Conservation (phyloP, 352 stramenopile genomes). For the Phytophthora cactorum region DNA sequence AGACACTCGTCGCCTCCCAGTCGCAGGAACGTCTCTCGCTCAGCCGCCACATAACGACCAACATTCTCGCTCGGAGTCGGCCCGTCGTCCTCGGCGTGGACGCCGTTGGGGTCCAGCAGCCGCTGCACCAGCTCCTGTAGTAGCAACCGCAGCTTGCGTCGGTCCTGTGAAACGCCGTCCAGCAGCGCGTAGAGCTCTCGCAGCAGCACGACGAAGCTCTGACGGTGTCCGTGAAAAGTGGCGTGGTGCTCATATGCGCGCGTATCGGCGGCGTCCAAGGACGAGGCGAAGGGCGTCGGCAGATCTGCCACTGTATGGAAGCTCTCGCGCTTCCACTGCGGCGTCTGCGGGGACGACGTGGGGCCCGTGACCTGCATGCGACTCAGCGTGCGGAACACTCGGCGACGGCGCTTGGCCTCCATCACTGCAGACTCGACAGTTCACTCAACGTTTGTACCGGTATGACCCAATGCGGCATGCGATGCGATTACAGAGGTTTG, state of each 20-base stretch:
- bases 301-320: slow-evolving; percentile 69
- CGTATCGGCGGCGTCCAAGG: slow-evolving; percentile 52
- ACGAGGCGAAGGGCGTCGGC: slow-evolving; percentile 47
- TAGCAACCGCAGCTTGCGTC: slow-evolving; percentile 61
- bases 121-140: slow-evolving; percentile 79
- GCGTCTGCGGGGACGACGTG: slow-evolving; percentile 18
- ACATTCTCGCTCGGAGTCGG: slow-evolving; percentile 26
- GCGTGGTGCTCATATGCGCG: slow-evolving; percentile 52
- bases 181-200: slow-evolving; percentile 75
- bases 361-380: slow-evolving; percentile 73
- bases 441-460: slow-evolving; percentile 7
- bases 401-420: slow-evolving; percentile 17
- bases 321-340: slow-evolving; percentile 48
- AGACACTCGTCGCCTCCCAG: slow-evolving; percentile 79
- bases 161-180: slow-evolving; percentile 49
- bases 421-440: slow-evolving; percentile 6
- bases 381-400: slow-evolving; percentile 58
- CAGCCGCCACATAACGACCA: slow-evolving; percentile 43
- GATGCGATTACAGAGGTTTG: slow-evolving; percentile 5
- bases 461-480: slow-evolving; percentile 1
- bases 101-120: slow-evolving; percentile 68
- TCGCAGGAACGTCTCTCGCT: slow-evolving; percentile 74
- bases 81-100: slow-evolving; percentile 39
- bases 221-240: slow-evolving; percentile 55
- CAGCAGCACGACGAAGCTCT: slow-evolving; percentile 59